A percentile compares a stretch with the other conserved stretches of the same genome.
phyloP scores from a whole-genome alignment of 139 green algal species.

The Parachlorella kessleri region DNA sequence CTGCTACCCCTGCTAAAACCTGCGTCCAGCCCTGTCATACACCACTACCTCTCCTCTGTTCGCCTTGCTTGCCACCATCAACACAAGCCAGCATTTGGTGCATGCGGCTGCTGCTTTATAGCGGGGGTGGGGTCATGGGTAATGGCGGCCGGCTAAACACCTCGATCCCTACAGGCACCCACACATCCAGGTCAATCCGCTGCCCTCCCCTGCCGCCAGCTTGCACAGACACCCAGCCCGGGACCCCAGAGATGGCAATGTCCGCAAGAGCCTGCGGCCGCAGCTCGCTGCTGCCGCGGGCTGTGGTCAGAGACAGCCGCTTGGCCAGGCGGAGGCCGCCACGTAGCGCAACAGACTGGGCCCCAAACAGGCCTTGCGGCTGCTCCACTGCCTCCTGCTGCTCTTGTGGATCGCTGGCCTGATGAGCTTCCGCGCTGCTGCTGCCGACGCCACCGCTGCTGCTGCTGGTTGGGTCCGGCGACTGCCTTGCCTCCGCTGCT shows the following conservation, averaged over 20 bases:
- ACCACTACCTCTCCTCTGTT: too few relatives aligned
- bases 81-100: neutral
- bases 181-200: conserved; percentile 59
- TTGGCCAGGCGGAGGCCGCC: conserved; percentile 58
- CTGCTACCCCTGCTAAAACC: too few relatives aligned
- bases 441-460: neutral
- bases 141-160: conserved; percentile 84
- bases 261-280: conserved; percentile 46
- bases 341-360: conserved; percentile 47
- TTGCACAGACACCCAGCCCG: conserved; percentile 61
- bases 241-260: conserved; percentile 72
- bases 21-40: too few relatives aligned
- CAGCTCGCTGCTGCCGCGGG: conserved; percentile 2
- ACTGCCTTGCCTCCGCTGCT: neutral
- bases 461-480: neutral
- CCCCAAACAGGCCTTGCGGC: conserved; percentile 32
- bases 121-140: conserved; percentile 42
- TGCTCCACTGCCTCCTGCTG: neutral
- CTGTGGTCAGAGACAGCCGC: conserved; percentile 14
- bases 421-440: neutral
- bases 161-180: conserved; percentile 82
- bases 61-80: too few relatives aligned
- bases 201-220: conserved; percentile 1
- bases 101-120: neutral
- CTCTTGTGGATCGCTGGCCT: too few relatives aligned